Evolutionary conservation across 768 basidiomycete species (phyloP).

Genomic region (Gelatoporia subvermispora): DNA sequence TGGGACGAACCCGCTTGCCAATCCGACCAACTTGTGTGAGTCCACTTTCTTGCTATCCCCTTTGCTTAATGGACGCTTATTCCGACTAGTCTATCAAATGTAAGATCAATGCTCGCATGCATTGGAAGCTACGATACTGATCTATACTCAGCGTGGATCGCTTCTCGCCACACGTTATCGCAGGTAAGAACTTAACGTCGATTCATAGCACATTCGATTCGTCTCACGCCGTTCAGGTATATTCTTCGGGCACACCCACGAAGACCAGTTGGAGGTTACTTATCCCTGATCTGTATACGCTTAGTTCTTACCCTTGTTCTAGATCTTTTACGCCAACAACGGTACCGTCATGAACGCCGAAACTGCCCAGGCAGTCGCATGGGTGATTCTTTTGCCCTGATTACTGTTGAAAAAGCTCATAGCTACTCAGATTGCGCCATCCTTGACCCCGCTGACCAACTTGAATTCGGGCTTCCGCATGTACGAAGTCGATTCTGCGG

Average conservation of each 20-base stretch:
- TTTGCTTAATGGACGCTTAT: background rate
- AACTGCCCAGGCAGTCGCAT: conserved; percentile 49
- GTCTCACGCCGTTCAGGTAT: conserved; percentile 37
- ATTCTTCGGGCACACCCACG: conserved; percentile 75
- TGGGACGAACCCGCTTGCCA: conserved; percentile 53
- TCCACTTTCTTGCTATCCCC: conserved; percentile 6
- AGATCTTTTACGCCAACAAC: conserved; percentile 72
- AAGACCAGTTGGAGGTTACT: conserved; percentile 60
- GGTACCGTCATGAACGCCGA: conserved; percentile 51
- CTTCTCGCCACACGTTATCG: conserved; percentile 72
- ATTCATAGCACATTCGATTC: background rate
- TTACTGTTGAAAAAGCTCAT: too few relatives aligned
- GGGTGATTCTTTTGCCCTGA: conserved; percentile 27
- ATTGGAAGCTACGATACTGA: background rate
- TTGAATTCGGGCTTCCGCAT: conserved; percentile 70
- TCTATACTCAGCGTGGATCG: conserved; percentile 51
- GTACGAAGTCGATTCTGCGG: conserved; percentile 65
- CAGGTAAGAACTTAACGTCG: conserved; percentile 41
- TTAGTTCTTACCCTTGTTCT: background rate
- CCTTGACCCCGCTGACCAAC: conserved; percentile 62
- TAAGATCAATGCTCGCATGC: conserved; percentile 14
- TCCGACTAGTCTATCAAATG: conserved; percentile 41
- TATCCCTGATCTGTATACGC: background rate
- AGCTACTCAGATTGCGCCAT: conserved; percentile 50
- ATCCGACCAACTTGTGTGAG: conserved; percentile 67